Evolutionary conservation across 371 early-diverging fungal species (phyloP).

Genomic region (Rhizopus sp.): DNA sequence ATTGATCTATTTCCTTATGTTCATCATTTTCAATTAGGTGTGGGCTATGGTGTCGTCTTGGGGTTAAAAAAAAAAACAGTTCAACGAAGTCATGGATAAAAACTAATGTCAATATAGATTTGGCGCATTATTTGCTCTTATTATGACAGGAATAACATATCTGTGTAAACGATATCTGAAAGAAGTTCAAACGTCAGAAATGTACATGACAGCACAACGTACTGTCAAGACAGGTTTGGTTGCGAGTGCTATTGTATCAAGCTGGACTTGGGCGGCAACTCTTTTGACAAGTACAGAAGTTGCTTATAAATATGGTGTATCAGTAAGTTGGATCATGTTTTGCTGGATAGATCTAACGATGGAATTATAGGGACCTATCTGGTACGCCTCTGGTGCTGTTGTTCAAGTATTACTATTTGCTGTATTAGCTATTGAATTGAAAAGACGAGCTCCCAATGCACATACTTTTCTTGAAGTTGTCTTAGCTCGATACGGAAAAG

Average conservation of each 20-base stretch:
- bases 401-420: constrained; percentile 71
- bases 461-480: constrained; percentile 75
- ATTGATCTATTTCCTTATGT: not conserved
- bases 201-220: constrained; percentile 69
- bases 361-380: constrained; percentile 34
- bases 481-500: constrained; percentile 61
- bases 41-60: constrained; percentile 42
- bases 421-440: constrained; percentile 70
- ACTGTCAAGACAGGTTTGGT: constrained; percentile 67
- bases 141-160: constrained; percentile 66
- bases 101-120: constrained; percentile 30
- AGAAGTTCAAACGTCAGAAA: constrained; percentile 66
- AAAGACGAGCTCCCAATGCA: constrained; percentile 69
- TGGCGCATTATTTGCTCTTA: constrained; percentile 57
- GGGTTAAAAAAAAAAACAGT: constrained; percentile 22
- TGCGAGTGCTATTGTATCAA: constrained; percentile 68
- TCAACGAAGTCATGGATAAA: not conserved
- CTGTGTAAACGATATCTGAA: constrained; percentile 58
- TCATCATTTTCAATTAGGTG: constrained; percentile 15
- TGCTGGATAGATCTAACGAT: not conserved
- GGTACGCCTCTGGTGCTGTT: constrained; percentile 72
- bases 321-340: constrained; percentile 31
- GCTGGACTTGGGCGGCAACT: constrained; percentile 43
- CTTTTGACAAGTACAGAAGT: constrained; percentile 67
- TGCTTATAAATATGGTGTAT: constrained; percentile 67